Conservation (phyloP, 805 yeast genomes). For the Lipomyces lipofer region DNA sequence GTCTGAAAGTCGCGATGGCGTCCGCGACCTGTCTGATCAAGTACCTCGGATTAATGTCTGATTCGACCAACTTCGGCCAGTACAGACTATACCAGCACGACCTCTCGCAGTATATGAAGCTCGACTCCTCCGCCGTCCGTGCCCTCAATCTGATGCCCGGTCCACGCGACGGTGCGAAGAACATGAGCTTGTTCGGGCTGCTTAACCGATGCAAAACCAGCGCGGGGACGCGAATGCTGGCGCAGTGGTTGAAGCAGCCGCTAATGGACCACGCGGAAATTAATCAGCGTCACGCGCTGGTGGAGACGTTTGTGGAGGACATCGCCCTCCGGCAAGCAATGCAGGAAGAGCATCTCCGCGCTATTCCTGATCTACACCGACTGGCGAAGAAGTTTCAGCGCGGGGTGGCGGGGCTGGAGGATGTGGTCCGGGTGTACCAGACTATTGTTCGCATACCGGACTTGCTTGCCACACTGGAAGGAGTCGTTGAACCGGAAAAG, state of each 20-base stretch:
- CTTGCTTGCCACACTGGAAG: constrained; percentile 53
- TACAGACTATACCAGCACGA: constrained; percentile 65
- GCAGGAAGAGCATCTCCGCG: constrained; percentile 63
- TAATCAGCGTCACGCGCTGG: constrained; percentile 67
- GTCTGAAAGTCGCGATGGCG: constrained; percentile 55
- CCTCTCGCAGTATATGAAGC: constrained; percentile 77
- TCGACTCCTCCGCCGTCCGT: constrained; percentile 85
- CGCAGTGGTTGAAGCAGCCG: constrained; percentile 97
- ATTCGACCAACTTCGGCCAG: constrained; percentile 54
- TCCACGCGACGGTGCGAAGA: constrained; percentile 47
- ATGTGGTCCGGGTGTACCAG: constrained; percentile 86
- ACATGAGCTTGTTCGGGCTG: constrained; percentile 73
- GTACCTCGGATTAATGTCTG: constrained; percentile 65
- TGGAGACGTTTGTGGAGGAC: constrained; percentile 71
- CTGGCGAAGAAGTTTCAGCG: constrained; percentile 65
- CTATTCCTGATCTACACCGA: constrained; percentile 81
- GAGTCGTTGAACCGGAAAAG: constrained; percentile 42
- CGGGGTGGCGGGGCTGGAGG: constrained; percentile 69
- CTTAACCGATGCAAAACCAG: constrained; percentile 84
- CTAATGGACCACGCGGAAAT: constrained; percentile 65
- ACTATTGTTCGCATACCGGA: constrained; percentile 71
- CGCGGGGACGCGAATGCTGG: constrained; percentile 83
- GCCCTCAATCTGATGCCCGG: constrained; percentile 85
- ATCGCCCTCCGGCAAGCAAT: constrained; percentile 63
- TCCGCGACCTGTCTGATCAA: constrained; percentile 68